A percentile compares a stretch with the other conserved stretches of the same genome.
phyloP scores from a whole-genome alignment of 139 green algal species.

The Chlamydomonas eustigma region DNA sequence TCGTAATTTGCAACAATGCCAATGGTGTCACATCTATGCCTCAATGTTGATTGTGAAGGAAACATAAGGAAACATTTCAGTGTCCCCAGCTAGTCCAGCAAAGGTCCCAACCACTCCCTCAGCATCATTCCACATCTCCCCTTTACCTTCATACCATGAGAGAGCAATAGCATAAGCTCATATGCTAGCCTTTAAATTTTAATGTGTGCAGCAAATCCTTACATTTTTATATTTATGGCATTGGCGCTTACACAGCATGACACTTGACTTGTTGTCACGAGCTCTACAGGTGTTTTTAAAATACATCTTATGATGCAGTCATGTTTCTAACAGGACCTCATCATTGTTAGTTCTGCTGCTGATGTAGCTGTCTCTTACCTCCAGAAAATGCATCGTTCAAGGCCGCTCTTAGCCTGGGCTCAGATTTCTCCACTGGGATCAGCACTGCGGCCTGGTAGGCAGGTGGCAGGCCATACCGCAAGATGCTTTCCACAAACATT shows the following conservation, averaged over 20 bases:
- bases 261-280: too few relatives aligned
- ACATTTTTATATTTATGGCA: neutral
- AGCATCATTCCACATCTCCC: constrained; percentile 4
- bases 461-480: constrained; percentile 95
- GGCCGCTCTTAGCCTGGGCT: neutral
- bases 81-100: constrained; percentile 36
- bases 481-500: constrained; percentile 95
- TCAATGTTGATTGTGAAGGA: constrained; percentile 74
- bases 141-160: constrained; percentile 3
- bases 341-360: too few relatives aligned
- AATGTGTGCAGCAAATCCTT: neutral
- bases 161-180: neutral
- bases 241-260: neutral
- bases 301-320: too few relatives aligned
- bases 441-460: constrained; percentile 30
- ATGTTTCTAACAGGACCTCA: too few relatives aligned
- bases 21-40: neutral
- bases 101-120: neutral
- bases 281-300: too few relatives aligned
- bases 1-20: too few relatives aligned
- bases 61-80: constrained; percentile 80
- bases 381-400: constrained; percentile 20
- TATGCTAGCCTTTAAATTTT: neutral
- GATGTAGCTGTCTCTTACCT: constrained; percentile 23
- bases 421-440: neutral